Evolutionary conservation across 2,329 filamentous ascomycete genomes (phyloP).

Genomic region (Botrytis fabae): DNA sequence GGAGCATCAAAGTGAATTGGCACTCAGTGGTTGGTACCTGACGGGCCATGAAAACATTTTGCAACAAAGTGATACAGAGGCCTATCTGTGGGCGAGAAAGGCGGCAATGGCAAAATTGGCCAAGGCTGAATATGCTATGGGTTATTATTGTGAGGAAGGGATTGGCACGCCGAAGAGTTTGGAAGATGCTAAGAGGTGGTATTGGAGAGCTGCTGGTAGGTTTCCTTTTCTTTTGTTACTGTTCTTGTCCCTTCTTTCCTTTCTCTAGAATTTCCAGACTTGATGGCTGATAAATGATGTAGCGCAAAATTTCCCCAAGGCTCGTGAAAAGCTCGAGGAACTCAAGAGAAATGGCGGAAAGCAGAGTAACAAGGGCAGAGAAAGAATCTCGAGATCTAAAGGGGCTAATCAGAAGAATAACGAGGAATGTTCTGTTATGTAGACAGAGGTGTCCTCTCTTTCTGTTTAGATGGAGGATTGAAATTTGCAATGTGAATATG

Average conservation of each 20-base stretch:
- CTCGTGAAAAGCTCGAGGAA: slow-evolving; percentile 88
- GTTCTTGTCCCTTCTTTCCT: not conserved
- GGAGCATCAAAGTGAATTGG: slow-evolving; percentile 88
- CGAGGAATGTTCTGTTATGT: slow-evolving; percentile 87
- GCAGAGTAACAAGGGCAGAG: slow-evolving; percentile 67
- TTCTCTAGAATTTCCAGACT: not conserved
- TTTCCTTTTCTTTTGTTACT: slow-evolving; percentile 36
- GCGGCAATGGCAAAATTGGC: slow-evolving; percentile 83
- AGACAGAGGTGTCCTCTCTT: slow-evolving; percentile 26
- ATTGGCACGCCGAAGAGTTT: slow-evolving; percentile 84
- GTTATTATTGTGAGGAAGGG: slow-evolving; percentile 93
- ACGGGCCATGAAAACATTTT: slow-evolving; percentile 87
- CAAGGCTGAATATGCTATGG: slow-evolving; percentile 98
- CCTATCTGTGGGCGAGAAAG: slow-evolving; percentile 95
- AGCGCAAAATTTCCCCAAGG: slow-evolving; percentile 95
- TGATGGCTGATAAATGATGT: slow-evolving; percentile 25
- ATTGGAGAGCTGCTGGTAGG: slow-evolving; percentile 94
- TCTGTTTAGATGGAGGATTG: not conserved
- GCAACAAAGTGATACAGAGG: slow-evolving; percentile 90
- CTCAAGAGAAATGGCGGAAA: slow-evolving; percentile 78
- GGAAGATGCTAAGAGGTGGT: slow-evolving; percentile 97
- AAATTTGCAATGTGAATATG: not conserved
- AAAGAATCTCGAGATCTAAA: slow-evolving; percentile 78
- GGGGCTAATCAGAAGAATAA: slow-evolving; percentile 76
- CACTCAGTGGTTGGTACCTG: slow-evolving; percentile 88